A percentile compares a stretch with the other conserved stretches of the same genome.
Evolutionary conservation across 2,329 filamentous ascomycete genomes (phyloP).

Genomic region (Neonectria ditissima): DNA sequence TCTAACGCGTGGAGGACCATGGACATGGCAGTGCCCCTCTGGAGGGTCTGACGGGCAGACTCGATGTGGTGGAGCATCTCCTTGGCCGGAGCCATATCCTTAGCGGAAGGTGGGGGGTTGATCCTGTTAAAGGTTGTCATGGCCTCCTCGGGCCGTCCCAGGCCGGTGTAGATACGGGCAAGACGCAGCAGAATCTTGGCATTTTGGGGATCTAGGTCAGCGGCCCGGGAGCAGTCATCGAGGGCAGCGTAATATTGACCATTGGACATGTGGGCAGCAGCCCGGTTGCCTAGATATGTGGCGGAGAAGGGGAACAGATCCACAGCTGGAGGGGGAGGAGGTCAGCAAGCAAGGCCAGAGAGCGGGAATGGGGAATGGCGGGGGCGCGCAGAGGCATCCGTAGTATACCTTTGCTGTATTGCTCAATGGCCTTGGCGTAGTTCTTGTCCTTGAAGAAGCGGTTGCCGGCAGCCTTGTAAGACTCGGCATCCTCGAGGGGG

Average conservation of each 20-base stretch:
- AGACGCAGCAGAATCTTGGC: slow-evolving; percentile 89
- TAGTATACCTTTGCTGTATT: slow-evolving; percentile 89
- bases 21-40: slow-evolving; percentile 81
- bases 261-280: slow-evolving; percentile 92
- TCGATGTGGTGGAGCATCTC: slow-evolving; percentile 86
- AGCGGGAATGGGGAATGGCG: neutral
- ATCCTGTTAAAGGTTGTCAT: slow-evolving; percentile 85
- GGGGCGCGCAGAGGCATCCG: slow-evolving; percentile 7
- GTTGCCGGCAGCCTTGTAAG: slow-evolving; percentile 93
- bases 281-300: slow-evolving; percentile 94
- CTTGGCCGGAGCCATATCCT: slow-evolving; percentile 85
- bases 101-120: slow-evolving; percentile 81
- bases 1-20: slow-evolving; percentile 95
- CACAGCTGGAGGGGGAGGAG: slow-evolving; percentile 71
- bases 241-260: slow-evolving; percentile 82
- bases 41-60: slow-evolving; percentile 82
- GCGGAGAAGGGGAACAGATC: slow-evolving; percentile 86
- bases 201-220: slow-evolving; percentile 86
- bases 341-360: slow-evolving; percentile 24
- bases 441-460: slow-evolving; percentile 97
- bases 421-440: slow-evolving; percentile 86
- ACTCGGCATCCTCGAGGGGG: slow-evolving; percentile 81
- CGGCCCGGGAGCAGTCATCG: slow-evolving; percentile 86
- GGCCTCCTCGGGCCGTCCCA: slow-evolving; percentile 90
- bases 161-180: slow-evolving; percentile 87